Evolutionary conservation across 805 yeast species (phyloP).

Genomic region (Clavispora phyllophila): DNA sequence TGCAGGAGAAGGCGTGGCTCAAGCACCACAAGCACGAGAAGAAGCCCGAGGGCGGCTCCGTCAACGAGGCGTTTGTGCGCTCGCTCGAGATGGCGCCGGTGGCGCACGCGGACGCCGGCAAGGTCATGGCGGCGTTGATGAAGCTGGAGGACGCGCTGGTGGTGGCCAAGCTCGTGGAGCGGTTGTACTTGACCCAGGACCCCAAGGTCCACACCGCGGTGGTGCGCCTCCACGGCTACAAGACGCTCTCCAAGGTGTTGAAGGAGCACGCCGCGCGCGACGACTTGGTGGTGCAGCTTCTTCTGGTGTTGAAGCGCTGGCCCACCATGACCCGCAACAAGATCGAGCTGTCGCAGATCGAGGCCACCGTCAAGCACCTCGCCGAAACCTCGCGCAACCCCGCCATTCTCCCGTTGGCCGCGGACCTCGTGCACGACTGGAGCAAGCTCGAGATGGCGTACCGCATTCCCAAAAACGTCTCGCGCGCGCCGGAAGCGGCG

Average conservation of each 20-base stretch:
- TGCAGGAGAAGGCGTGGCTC: slow-evolving; percentile 69
- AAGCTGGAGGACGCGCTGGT: slow-evolving; percentile 68
- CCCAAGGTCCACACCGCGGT: slow-evolving; percentile 51
- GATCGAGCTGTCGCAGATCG: slow-evolving; percentile 70
- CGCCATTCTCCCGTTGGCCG: slow-evolving; percentile 32
- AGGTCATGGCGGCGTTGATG: slow-evolving; percentile 75
- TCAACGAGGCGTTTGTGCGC: slow-evolving; percentile 62
- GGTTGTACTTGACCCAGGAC: slow-evolving; percentile 55
- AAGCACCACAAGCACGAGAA: slow-evolving; percentile 50
- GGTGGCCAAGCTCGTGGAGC: slow-evolving; percentile 58
- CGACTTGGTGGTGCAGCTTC: slow-evolving; percentile 42
- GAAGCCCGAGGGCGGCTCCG: slow-evolving; percentile 42
- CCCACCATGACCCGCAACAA: slow-evolving; percentile 68
- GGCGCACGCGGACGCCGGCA: slow-evolving; percentile 58
- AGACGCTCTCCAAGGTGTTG: slow-evolving; percentile 62
- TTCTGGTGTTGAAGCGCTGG: slow-evolving; percentile 53
- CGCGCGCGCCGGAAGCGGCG: slow-evolving; percentile 4
- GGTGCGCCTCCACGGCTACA: slow-evolving; percentile 81
- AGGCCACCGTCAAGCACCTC: slow-evolving; percentile 50
- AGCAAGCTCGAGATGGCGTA: slow-evolving; percentile 71
- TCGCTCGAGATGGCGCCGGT: slow-evolving; percentile 51
- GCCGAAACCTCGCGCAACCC: slow-evolving; percentile 17
- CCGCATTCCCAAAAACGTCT: slow-evolving; percentile 64
- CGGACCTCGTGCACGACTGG: slow-evolving; percentile 61
- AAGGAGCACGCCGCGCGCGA: slow-evolving; percentile 29